Base-by-base conservation (phyloP, 106 monocot genomes). In the Agapanthus africanus region DNA sequence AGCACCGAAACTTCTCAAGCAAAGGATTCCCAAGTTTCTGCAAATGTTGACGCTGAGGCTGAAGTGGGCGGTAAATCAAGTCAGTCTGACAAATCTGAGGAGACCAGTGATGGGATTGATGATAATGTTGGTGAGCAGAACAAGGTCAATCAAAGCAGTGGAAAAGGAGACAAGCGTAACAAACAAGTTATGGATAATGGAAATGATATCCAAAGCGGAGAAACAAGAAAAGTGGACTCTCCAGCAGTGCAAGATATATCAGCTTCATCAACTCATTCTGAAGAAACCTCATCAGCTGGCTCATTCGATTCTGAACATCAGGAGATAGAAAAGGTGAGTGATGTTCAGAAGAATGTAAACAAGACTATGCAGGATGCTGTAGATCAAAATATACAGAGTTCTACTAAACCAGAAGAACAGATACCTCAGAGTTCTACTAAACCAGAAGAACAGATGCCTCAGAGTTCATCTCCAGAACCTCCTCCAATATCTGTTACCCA, bases 401-500 rank as follows among this genome's bases (percentile, higher is more conserved):
- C 77, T 32, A 54, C 51, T 34, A 80, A 74, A 78, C 49, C 73
- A 41, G 76, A 81, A 73, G 80, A 87, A 62, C n/a, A n/a, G 18
- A 39, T 60, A 19, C 33, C 76, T 40, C 71, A 79, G 34, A n/a
- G n/a, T n/a, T n/a, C n/a, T n/a, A n/a, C n/a, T n/a, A n/a, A n/a
- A n/a, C n/a, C n/a, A n/a, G n/a, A n/a, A n/a, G n/a, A n/a, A n/a
- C n/a, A n/a, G n/a, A n/a, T n/a, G n/a, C n/a, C n/a, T n/a, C n/a
- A n/a, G n/a, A n/a, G n/a, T 47, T 16, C 74, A 11, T 14, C 65
- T 15, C 49, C 28, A 54, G 61, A 68, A 41, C 16, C 71, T 11
- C 44, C 84, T 37, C 62, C 92, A 18, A 81, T 90, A 0, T 85
- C 69, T 90, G 93, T 99, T 41, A 81, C 84, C 40, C 82, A 93